Conservation (phyloP, 805 yeast genomes). For the Wickerhamomyces ciferrii region DNA sequence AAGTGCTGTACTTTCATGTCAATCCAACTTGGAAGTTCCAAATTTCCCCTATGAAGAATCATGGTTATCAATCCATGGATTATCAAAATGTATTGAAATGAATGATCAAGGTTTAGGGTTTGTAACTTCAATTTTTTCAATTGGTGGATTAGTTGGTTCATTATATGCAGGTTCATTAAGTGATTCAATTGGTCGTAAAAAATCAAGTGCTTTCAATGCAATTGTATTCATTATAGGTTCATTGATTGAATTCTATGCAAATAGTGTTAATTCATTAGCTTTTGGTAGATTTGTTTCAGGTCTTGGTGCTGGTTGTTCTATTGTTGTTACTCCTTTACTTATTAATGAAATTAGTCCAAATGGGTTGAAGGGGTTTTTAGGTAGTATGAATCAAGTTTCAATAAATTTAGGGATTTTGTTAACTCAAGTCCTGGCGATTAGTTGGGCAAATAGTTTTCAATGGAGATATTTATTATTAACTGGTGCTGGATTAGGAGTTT, state of each 20-base stretch:
- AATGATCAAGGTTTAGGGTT: constrained; percentile 57
- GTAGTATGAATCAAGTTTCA: constrained; percentile 85
- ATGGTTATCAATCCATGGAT: constrained; percentile 33
- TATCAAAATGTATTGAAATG: constrained; percentile 52
- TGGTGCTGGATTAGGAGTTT: constrained; percentile 50
- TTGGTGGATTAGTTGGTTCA: constrained; percentile 83
- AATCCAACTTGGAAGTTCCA: constrained; percentile 19
- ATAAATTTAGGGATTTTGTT: constrained; percentile 80
- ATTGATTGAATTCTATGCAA: constrained; percentile 46
- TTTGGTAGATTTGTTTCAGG: constrained; percentile 79
- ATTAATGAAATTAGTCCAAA: constrained; percentile 78
- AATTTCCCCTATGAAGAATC: constrained; percentile 17
- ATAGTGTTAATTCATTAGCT: constrained; percentile 36
- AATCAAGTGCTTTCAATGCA: constrained; percentile 46
- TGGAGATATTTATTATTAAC: constrained; percentile 74
- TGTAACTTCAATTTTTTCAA: constrained; percentile 71
- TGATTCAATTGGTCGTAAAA: constrained; percentile 59
- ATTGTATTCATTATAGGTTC: constrained; percentile 58
- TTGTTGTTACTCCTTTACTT: constrained; percentile 80
- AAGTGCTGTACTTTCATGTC: constrained; percentile 61
- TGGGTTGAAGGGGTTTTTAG: constrained; percentile 66
- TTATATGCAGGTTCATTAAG: constrained; percentile 61
- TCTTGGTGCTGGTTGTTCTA: constrained; percentile 78
- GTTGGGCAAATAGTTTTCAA: constrained; percentile 53
- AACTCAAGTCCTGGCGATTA: constrained; percentile 71